Conservation (phyloP, 2,329 filamentous ascomycete genomes). For the Hirsutella rhossiliensis region DNA sequence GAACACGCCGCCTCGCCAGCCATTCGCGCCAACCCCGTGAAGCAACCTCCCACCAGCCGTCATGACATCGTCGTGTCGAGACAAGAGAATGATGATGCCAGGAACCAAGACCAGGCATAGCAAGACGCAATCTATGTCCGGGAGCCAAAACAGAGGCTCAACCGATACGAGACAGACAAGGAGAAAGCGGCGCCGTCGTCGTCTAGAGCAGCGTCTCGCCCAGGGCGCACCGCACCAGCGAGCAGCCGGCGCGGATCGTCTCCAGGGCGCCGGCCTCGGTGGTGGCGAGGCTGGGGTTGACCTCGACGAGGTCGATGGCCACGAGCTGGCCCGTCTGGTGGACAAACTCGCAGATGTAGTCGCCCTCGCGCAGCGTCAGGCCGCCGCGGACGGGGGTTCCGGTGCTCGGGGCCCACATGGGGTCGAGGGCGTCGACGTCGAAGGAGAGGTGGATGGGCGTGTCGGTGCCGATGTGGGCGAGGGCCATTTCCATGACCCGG, state of each 20-base stretch:
- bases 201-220: conserved; percentile 74
- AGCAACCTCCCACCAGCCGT: too few species aligned
- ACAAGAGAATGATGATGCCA: too few species aligned
- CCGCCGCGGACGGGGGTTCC: conserved; percentile 91
- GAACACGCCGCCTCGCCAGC: too few species aligned
- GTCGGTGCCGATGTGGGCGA: conserved; percentile 86
- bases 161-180: too few species aligned
- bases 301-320: conserved; percentile 72
- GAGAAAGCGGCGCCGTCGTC: neutral
- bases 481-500: conserved; percentile 94
- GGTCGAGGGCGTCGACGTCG: conserved; percentile 92
- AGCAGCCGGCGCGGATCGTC: conserved; percentile 84
- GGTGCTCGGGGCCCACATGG: conserved; percentile 90
- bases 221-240: conserved; percentile 79
- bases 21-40: too few species aligned
- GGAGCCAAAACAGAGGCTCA: too few species aligned
- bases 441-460: conserved; percentile 96
- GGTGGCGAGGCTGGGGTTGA: conserved; percentile 60
- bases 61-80: too few species aligned
- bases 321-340: conserved; percentile 69
- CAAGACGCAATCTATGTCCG: too few species aligned
- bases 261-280: conserved; percentile 59
- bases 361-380: conserved; percentile 84
- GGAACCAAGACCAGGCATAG: too few species aligned
- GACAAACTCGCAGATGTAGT: conserved; percentile 87